phyloP scores from a whole-genome alignment of 495 filamentous ascomycete genomes.

The Hypoxylon perforatum region DNA sequence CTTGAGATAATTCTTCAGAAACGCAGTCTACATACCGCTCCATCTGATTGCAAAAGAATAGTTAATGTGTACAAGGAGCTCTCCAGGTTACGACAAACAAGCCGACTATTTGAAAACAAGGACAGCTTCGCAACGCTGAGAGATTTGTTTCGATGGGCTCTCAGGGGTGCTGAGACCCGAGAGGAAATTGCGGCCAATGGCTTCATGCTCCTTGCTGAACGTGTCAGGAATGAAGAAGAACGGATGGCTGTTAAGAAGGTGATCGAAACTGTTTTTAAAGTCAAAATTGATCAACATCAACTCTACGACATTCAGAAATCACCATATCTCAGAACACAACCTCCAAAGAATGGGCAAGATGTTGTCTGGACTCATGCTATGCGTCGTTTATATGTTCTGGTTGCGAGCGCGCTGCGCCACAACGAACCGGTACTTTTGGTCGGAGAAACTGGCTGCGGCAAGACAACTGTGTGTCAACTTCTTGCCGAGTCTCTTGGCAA shows the following conservation, averaged over 20 bases:
- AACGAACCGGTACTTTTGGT: constrained; percentile 95
- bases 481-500: constrained; percentile 82
- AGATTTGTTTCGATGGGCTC: constrained; percentile 98
- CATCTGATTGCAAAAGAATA: constrained; percentile 89
- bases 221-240: constrained; percentile 92
- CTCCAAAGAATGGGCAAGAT: constrained; percentile 58
- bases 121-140: constrained; percentile 96
- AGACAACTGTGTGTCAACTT: constrained; percentile 95
- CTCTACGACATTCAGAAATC: constrained; percentile 72
- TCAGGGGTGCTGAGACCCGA: constrained; percentile 82
- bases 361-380: constrained; percentile 97
- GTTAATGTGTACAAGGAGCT: constrained; percentile 95
- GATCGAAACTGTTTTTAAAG: constrained; percentile 93
- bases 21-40: constrained; percentile 83
- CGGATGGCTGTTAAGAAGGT: constrained; percentile 83
- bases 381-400: constrained; percentile 86
- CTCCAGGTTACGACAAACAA: constrained; percentile 86
- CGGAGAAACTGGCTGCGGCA: constrained; percentile 96
- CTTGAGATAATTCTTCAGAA: constrained; percentile 92
- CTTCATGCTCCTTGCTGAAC: constrained; percentile 94
- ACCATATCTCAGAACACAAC: constrained; percentile 61
- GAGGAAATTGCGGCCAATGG: constrained; percentile 92
- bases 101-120: constrained; percentile 93
- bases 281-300: constrained; percentile 75
- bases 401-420: constrained; percentile 84